Percentiles rank a stretch among this genome's conserved stretches.
Evolutionary conservation across 2,329 filamentous ascomycete genomes (phyloP).

Genomic region (Drechslerella coelobrocha): DNA sequence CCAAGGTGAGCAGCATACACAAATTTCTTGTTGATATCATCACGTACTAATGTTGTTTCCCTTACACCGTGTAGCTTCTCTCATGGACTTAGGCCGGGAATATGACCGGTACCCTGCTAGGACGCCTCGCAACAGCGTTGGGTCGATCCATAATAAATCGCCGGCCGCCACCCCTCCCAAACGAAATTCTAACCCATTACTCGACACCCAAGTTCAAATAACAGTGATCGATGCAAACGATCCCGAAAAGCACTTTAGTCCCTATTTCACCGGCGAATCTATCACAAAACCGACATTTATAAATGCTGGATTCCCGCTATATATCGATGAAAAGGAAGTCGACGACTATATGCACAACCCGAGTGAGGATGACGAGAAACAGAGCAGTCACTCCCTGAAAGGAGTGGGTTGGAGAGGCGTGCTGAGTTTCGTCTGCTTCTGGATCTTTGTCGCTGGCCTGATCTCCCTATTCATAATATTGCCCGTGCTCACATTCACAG

Average conservation of each 20-base stretch:
- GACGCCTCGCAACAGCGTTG: conserved; percentile 35
- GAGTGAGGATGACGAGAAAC: conserved; percentile 60
- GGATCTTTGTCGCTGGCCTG: conserved; percentile 62
- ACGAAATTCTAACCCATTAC: conserved; percentile 26
- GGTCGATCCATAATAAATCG: conserved; percentile 27
- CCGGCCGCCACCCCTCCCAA: conserved; percentile 32
- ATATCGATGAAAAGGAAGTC: conserved; percentile 63
- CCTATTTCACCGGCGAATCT: conserved; percentile 23
- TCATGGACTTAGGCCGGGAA: conserved; percentile 44
- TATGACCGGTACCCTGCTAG: conserved; percentile 46
- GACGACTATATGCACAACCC: conserved; percentile 66
- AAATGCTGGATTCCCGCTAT: conserved; percentile 60
- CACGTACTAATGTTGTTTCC: neutral
- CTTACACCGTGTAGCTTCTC: conserved; percentile 26
- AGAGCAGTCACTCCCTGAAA: conserved; percentile 19
- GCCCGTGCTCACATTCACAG: conserved; percentile 62
- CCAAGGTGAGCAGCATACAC: conserved; percentile 10
- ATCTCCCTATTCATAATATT: conserved; percentile 63
- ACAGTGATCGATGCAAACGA: neutral
- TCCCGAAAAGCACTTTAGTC: conserved; percentile 31
- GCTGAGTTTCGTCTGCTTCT: conserved; percentile 52
- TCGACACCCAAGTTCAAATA: conserved; percentile 1
- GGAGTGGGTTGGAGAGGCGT: conserved; percentile 28
- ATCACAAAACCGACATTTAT: conserved; percentile 56
- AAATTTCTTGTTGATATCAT: neutral